phyloP scores from a whole-genome alignment of 1,139 yeast genomes.

The Geotrichum fermentans region DNA sequence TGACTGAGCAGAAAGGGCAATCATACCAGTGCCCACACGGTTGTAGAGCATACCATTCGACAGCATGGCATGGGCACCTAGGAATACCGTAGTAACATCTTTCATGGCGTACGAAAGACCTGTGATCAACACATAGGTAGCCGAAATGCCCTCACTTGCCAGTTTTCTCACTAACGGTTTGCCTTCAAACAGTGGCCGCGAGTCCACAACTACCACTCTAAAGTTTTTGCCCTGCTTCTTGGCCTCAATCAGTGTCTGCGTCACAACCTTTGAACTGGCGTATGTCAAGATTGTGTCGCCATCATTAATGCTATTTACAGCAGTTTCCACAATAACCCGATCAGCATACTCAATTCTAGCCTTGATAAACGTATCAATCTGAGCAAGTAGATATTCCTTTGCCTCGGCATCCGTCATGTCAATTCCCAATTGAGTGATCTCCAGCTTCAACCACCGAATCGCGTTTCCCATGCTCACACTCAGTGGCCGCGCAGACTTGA shows the following conservation, averaged over 20 bases:
- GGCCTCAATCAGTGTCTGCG: slow-evolving; percentile 69
- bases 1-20: slow-evolving; percentile 85
- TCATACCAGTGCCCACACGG: slow-evolving; percentile 90
- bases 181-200: slow-evolving; percentile 96
- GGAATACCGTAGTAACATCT: slow-evolving; percentile 82
- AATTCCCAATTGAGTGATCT: slow-evolving; percentile 66
- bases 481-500: slow-evolving; percentile 87
- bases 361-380: slow-evolving; percentile 73
- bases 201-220: slow-evolving; percentile 82
- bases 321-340: slow-evolving; percentile 74
- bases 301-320: slow-evolving; percentile 68
- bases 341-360: slow-evolving; percentile 86
- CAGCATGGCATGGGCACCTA: slow-evolving; percentile 96
- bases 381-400: slow-evolving; percentile 56
- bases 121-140: slow-evolving; percentile 71
- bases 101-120: slow-evolving; percentile 75
- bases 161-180: slow-evolving; percentile 64
- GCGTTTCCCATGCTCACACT: slow-evolving; percentile 97
- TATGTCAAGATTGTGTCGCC: slow-evolving; percentile 81
- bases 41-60: slow-evolving; percentile 92
- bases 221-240: slow-evolving; percentile 59
- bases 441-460: slow-evolving; percentile 93
- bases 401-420: slow-evolving; percentile 72
- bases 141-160: slow-evolving; percentile 53
- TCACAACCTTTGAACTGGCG: slow-evolving; percentile 83